These are phyloP conservation scores for Termitomyces sp. DNA, from an alignment of 768 basidiomycete genomes.

Conservation along the genomic window DNA sequence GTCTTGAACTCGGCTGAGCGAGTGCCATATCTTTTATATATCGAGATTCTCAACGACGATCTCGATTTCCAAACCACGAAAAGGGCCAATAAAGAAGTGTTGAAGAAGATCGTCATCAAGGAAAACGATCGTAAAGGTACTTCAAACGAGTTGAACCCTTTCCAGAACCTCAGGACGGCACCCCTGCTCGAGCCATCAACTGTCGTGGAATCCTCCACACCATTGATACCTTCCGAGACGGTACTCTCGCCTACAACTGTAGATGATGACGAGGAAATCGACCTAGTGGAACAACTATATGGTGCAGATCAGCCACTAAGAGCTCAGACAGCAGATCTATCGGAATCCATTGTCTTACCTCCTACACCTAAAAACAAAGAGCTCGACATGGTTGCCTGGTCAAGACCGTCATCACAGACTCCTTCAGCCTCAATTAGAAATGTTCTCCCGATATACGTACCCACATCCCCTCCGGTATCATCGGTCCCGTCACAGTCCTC, in stretches of 20 bases:
- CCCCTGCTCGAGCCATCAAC: conserved; percentile 18
- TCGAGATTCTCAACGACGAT: conserved; percentile 88
- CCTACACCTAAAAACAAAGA: conserved; percentile 84
- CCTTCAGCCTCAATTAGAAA: conserved; percentile 30
- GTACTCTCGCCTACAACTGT: conserved; percentile 19
- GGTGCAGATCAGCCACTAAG: conserved; percentile 72
- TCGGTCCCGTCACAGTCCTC: conserved; percentile 2
- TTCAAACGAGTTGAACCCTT: conserved; percentile 50
- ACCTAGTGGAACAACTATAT: conserved; percentile 94
- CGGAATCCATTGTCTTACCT: conserved; percentile 81
- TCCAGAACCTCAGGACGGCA: conserved; percentile 22
- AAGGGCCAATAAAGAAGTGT: conserved; percentile 77
- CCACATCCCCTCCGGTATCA: conserved; percentile 8
- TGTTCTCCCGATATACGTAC: conserved; percentile 10
- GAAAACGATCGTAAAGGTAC: conserved; percentile 56
- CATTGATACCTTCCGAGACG: conserved; percentile 15
- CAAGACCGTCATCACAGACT: conserved; percentile 46
- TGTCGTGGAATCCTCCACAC: conserved; percentile 23
- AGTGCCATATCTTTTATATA: conserved; percentile 87
- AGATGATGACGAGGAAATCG: conserved; percentile 81
- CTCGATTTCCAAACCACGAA: conserved; percentile 88
- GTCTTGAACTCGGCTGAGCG: conserved; percentile 97
- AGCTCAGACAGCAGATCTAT: conserved; percentile 67
- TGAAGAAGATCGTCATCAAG: conserved; percentile 71
- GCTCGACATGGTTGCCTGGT: conserved; percentile 84